phyloP scores from a whole-genome alignment of 768 basidiomycete species.

The Podaxis mareebaensis region DNA sequence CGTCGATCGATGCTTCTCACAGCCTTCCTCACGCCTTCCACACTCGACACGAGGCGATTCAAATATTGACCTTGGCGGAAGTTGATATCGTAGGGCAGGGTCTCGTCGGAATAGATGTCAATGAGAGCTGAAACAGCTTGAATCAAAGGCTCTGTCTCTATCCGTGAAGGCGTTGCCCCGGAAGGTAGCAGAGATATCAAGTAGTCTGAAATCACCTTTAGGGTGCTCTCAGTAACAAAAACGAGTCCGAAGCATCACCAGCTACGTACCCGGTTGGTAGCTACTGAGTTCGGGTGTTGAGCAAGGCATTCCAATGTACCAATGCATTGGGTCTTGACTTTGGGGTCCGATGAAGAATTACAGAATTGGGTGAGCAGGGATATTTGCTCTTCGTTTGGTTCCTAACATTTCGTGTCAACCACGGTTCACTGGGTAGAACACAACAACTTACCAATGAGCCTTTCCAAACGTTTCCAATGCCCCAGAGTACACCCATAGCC shows the following conservation, averaged over 20 bases:
- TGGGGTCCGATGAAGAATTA: conserved; percentile 51
- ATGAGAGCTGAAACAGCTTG: conserved; percentile 83
- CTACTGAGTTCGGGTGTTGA: conserved; percentile 60
- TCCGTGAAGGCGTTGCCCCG: conserved; percentile 35
- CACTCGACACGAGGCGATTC: conserved; percentile 51
- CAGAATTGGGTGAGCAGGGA: conserved; percentile 67
- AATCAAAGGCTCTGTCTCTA: conserved; percentile 68
- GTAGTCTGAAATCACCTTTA: conserved; percentile 63
- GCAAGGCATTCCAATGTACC: conserved; percentile 88
- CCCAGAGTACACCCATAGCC: conserved; percentile 85
- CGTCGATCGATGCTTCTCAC: conserved; percentile 68
- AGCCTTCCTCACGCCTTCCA: conserved; percentile 62
- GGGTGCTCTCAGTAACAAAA: conserved; percentile 3
- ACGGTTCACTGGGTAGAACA: not conserved
- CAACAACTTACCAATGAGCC: conserved; percentile 54
- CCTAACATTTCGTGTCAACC: conserved; percentile 31
- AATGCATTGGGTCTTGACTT: conserved; percentile 73
- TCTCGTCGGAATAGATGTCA: conserved; percentile 93
- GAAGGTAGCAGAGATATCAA: conserved; percentile 64
- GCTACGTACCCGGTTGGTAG: conserved; percentile 59
- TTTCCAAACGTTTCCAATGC: conserved; percentile 76
- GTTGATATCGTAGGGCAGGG: conserved; percentile 74
- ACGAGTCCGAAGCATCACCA: not conserved
- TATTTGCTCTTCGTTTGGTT: conserved; percentile 61
- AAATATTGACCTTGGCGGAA: conserved; percentile 67